A percentile compares a stretch with the other conserved stretches of the same genome.
Conservation (phyloP, 495 filamentous ascomycete genomes). For the Cercophora sp. region DNA sequence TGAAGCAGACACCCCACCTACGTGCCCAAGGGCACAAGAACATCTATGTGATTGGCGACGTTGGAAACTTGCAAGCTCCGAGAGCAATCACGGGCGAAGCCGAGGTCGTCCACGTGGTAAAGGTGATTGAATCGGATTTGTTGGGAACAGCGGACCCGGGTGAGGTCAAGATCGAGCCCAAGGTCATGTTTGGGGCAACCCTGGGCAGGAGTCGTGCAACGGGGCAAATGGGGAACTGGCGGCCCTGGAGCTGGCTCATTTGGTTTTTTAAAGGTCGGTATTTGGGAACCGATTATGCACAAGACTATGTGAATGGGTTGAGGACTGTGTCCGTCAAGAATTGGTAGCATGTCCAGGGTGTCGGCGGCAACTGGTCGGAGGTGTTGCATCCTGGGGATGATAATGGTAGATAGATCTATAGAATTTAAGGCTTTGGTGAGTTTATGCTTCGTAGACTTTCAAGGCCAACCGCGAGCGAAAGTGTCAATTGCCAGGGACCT, state of each 20-base stretch:
- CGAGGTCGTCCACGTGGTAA: slow-evolving; percentile 27
- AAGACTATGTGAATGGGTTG: slow-evolving; percentile 16
- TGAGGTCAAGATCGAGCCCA: slow-evolving; percentile 21
- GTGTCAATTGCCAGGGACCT: no score
- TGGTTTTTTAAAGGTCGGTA: slow-evolving; percentile 42
- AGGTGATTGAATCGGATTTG: slow-evolving; percentile 25
- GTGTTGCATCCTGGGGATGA: no score
- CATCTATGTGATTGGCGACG: slow-evolving; percentile 44
- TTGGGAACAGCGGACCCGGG: not conserved
- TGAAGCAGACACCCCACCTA: slow-evolving; percentile 34
- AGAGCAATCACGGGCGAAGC: slow-evolving; percentile 20
- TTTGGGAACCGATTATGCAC: slow-evolving; percentile 26
- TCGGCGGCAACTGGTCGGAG: no score
- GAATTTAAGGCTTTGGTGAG: no score
- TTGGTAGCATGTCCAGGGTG: no score
- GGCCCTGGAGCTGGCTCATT: slow-evolving; percentile 42
- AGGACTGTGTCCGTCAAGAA: slow-evolving; percentile 15
- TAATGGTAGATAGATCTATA: no score
- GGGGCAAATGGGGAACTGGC: slow-evolving; percentile 46
- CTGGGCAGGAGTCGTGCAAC: slow-evolving; percentile 46
- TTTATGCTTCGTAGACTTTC: no score
- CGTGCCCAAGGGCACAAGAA: slow-evolving; percentile 29
- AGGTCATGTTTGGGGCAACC: slow-evolving; percentile 33
- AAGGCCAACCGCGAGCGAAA: no score
- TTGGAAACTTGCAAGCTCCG: slow-evolving; percentile 24